These are phyloP conservation scores for Petunia axillaris DNA, from an alignment of 257 asterid genomes.

Conservation along the genomic window DNA sequence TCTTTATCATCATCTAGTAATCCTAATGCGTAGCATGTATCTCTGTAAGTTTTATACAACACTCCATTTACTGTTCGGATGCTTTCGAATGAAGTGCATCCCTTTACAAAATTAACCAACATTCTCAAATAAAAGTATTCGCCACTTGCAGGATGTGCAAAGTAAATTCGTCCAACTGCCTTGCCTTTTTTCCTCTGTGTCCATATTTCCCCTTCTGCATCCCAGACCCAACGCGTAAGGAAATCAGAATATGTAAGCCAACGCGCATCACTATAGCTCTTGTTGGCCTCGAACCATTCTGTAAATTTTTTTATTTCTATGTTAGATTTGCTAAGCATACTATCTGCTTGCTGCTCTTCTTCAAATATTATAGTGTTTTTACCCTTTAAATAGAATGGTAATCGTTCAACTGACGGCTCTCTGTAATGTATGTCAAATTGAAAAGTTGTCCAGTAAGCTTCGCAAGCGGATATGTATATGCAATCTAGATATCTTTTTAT, in stretches of 20 bases:
- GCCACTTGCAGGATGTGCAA: neutral
- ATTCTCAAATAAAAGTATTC: conserved; percentile 1
- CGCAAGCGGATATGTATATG: neutral
- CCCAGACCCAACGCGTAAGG: too few species aligned
- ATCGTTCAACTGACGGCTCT: neutral
- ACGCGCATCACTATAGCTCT: too few species aligned
- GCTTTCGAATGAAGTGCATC: neutral
- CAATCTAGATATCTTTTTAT: neutral
- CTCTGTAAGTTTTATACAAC: neutral
- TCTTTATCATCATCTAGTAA: conserved; percentile 10
- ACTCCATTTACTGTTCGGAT: neutral
- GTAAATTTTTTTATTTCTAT: neutral
- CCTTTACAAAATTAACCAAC: neutral
- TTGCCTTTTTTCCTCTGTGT: neutral
- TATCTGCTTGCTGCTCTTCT: neutral
- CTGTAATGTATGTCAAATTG: neutral
- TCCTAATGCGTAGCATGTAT: neutral
- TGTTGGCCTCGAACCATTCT: neutral
- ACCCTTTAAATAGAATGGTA: neutral
- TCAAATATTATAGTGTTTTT: neutral
- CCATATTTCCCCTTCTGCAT: neutral
- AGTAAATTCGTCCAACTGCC: neutral
- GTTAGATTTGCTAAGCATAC: neutral
- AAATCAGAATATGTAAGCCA: too few species aligned
- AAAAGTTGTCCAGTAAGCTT: neutral